Base-by-base conservation (phyloP, 371 early-diverging fungal species). In the Rhizomucor pusillus region DNA sequence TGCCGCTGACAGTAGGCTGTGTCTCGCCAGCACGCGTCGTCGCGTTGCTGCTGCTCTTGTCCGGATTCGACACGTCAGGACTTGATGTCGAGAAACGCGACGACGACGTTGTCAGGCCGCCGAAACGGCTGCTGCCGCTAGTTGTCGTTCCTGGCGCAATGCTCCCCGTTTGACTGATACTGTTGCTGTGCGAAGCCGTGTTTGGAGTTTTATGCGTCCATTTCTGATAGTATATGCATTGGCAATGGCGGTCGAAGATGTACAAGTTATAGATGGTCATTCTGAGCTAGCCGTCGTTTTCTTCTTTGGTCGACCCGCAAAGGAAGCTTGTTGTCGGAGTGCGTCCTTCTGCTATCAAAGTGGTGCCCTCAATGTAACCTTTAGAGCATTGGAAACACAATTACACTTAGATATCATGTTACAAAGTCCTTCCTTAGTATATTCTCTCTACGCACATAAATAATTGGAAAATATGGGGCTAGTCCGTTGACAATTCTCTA, bases 191-290 rank as follows among this genome's bases (percentile, higher is more conserved):
- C 58, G 58, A 57, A 56, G 63, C 20, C 43, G 63, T 56, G 51
- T 47, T 58, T 55, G 65, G 53, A 14, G 44, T 47, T 57, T 57
- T 63, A 66, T 77, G 67, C 40, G 69, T 54, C 91, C 92, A 93
- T 60, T 86, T 84, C 45, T 84, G 81, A 75, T 85, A 90, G 66
- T 82, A 95, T 57, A 93, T 85, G 78, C 94, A 93, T 37, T 82
- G 82, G 69, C 95, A 96, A 73, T 92, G 92, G 11, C 92, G 80
- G 81, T 96, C 92, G 73, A 95, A 96, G 54, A 96, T 92, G 70
- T 91, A 91, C 18, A 95, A 72, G 62, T 83, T 86, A 80, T 93
- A 85, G 43, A 93, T 86, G 56, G 86, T 86, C 71, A 71, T 80
- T 63, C 29, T 7, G 5, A 29, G 7, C 5, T 7, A 5, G 3